Conservation (phyloP, 2,329 filamentous ascomycete species). For the Trichoderma aggressivum region DNA sequence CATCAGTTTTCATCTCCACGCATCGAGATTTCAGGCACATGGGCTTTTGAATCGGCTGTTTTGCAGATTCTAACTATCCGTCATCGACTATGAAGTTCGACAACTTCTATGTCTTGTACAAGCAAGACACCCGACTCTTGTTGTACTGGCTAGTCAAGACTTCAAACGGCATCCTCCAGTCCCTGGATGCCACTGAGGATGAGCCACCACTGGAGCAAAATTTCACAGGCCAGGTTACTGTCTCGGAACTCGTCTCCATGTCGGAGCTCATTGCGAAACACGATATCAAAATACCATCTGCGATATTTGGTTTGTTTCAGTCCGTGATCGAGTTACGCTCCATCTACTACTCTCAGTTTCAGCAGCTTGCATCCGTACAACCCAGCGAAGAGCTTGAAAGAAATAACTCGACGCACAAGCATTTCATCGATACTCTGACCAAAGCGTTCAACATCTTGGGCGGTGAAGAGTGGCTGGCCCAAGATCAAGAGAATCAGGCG, state of each 20-base stretch:
- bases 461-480: constrained; percentile 27
- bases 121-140: constrained; percentile 36
- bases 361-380: constrained; percentile 30
- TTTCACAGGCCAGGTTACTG: constrained; percentile 36
- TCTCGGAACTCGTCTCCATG: constrained; percentile 37
- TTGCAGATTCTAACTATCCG: background rate
- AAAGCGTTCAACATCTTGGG: constrained; percentile 37
- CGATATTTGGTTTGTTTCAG: constrained; percentile 36
- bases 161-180: constrained; percentile 36
- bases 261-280: constrained; percentile 40
- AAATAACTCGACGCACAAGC: constrained; percentile 40
- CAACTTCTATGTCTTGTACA: constrained; percentile 38
- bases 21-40: background rate
- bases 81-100: constrained; percentile 36
- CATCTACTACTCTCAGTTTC: constrained; percentile 29
- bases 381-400: constrained; percentile 36
- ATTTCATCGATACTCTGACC: constrained; percentile 42
- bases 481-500: constrained; percentile 19
- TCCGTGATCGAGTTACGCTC: constrained; percentile 38
- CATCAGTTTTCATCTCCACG: background rate
- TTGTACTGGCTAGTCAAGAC: constrained; percentile 40
- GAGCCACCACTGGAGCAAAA: constrained; percentile 28
- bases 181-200: constrained; percentile 20
- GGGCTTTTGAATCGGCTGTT: background rate
- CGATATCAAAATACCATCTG: constrained; percentile 30